Evolutionary conservation across 371 early-diverging fungal genomes (phyloP).

Genomic region (Dentiscutata heterogama): DNA sequence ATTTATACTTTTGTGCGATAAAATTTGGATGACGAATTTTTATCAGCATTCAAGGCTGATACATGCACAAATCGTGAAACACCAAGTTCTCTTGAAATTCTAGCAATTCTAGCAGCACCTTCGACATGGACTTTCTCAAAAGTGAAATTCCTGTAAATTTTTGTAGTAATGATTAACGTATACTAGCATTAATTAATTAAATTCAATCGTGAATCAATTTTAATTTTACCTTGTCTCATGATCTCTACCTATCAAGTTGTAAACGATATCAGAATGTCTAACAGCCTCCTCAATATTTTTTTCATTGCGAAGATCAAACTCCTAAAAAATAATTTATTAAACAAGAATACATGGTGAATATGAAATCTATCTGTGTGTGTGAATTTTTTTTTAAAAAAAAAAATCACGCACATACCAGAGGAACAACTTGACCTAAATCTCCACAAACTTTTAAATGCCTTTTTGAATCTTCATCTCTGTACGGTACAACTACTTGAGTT

Average conservation of each 20-base stretch:
- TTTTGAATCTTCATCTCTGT: conserved; percentile 88
- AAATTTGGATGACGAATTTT: conserved; percentile 81
- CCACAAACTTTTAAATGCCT: conserved; percentile 93
- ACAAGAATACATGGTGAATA: background rate
- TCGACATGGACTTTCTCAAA: conserved; percentile 89
- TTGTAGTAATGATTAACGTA: background rate
- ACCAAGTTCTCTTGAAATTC: conserved; percentile 82
- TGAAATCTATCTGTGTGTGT: background rate
- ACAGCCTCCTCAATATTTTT: conserved; percentile 85
- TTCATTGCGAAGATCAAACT: conserved; percentile 91
- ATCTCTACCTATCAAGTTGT: conserved; percentile 94
- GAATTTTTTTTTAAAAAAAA: conserved; percentile 12
- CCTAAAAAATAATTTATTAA: conserved; percentile 54
- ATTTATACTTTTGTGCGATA: conserved; percentile 82
- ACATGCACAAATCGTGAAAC: conserved; percentile 92
- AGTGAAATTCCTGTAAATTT: conserved; percentile 84
- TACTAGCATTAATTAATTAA: background rate
- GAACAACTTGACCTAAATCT: conserved; percentile 95
- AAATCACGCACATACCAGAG: conserved; percentile 63
- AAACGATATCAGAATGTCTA: conserved; percentile 93
- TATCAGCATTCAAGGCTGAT: conserved; percentile 86
- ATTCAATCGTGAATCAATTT: conserved; percentile 32
- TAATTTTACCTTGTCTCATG: conserved; percentile 84
- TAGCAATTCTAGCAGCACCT: conserved; percentile 86
- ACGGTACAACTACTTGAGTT: conserved; percentile 92